phyloP scores from a whole-genome alignment of 1,284 basidiomycete genomes.

The Rhizopogon hawkerae region DNA sequence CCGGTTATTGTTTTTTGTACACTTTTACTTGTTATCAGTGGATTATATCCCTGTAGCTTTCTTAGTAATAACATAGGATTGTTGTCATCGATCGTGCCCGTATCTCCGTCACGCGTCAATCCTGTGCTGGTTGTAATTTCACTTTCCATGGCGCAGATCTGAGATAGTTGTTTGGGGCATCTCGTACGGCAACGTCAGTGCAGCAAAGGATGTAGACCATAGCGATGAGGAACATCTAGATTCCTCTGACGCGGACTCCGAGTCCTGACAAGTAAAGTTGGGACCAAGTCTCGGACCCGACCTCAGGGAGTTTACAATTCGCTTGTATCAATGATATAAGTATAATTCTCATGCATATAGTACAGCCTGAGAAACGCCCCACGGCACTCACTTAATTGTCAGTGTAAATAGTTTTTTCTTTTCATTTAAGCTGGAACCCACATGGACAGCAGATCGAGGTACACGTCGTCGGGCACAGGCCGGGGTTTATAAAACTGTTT shows the following conservation, averaged over 20 bases:
- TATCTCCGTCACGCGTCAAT: not conserved
- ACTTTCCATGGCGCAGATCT: not conserved
- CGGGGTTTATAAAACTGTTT: not conserved
- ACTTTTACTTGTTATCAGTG: not conserved
- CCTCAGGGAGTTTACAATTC: no score
- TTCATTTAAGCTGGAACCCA: not conserved
- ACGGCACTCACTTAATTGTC: not conserved
- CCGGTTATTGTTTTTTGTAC: not conserved
- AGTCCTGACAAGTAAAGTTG: no score
- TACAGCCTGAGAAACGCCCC: not conserved
- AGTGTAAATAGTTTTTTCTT: not conserved
- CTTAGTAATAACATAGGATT: not conserved
- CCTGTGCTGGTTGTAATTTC: not conserved
- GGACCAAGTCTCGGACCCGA: no score
- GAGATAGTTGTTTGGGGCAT: not conserved
- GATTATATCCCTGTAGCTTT: not conserved
- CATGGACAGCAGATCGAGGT: not conserved
- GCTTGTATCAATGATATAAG: no score
- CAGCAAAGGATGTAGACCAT: no score
- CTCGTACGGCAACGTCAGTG: not conserved
- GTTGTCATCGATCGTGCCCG: not conserved
- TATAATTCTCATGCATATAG: no score
- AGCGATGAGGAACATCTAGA: no score
- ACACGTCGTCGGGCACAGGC: not conserved
- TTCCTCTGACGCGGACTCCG: no score